Base-by-base conservation (phyloP, 1,139 yeast species). In the Suhomyces maxii region DNA sequence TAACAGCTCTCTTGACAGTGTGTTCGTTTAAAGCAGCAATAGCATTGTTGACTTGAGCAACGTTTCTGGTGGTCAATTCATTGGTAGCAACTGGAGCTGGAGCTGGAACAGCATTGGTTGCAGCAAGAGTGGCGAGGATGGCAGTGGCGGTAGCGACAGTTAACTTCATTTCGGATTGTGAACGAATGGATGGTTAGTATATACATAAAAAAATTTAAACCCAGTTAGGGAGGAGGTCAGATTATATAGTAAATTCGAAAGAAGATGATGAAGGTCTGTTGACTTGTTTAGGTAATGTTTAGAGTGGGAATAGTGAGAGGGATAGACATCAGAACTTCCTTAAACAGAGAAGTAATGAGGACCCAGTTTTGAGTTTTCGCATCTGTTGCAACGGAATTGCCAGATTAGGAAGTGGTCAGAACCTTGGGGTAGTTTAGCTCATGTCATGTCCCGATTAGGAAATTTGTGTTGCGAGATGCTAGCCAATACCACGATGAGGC, bases 31-130 rank as follows among this genome's bases (percentile, higher is more conserved):
- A 59, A 41, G 56, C 51, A 34, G 65, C 64, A 52, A 71, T 60
- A 40, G 67, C 64, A 45, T 57, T 59, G 50, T 61, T 63, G 43
- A 69, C 53, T 9, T 58, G 48, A 12, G 66, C 63, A 14, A 59
- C 45, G 40, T 72, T 71, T 61, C 77, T 71, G 45, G 54, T 61
- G 28, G 70, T 51, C 48, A 74, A 60, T 34, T 52, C 54, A 12
- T 58, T 59, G 18, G 53, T 48, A 11, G 34, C 23, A 14, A 34
- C 42, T 8, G 26, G 18, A 9, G 32, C 36, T 8, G 39, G 36
- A 18, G 60, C 50, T 42, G 78, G 77, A 35, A 73, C 69, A 47
- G 76, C 77, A 36, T 60, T 50, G 35, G 67, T 66, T 8, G 65
- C 52, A 25, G 70, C 56, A 44, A 66, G 51, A 40, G 65, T 58